phyloP scores from a whole-genome alignment of 768 basidiomycete species.

The Cytidiella melzeri region DNA sequence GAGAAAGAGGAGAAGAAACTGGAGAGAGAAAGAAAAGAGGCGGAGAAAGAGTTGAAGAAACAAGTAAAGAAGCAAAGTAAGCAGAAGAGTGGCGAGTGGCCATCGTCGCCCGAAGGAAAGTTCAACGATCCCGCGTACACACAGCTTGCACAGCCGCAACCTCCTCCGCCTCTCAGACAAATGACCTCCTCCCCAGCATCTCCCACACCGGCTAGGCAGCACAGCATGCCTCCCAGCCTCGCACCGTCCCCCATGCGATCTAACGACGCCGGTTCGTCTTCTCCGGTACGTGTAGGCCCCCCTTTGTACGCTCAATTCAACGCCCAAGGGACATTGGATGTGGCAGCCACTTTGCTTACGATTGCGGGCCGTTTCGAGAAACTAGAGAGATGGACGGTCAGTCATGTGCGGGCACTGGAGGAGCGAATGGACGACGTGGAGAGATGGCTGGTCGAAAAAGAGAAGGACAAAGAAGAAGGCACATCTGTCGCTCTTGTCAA shows the following conservation, averaged over 20 bases:
- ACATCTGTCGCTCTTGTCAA: conserved; percentile 10
- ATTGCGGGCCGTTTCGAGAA: conserved; percentile 84
- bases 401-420: conserved; percentile 84
- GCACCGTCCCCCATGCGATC: conserved; percentile 60
- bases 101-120: conserved; percentile 45
- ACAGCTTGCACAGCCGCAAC: conserved; percentile 43
- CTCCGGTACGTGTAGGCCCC: conserved; percentile 54
- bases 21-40: conserved; percentile 40
- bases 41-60: conserved; percentile 28
- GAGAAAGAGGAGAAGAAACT: conserved; percentile 34
- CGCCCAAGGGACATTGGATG: conserved; percentile 63
- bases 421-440: conserved; percentile 92
- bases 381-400: conserved; percentile 84
- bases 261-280: conserved; percentile 35
- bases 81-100: conserved; percentile 41
- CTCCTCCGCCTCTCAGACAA: conserved; percentile 40
- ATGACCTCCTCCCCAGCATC: conserved; percentile 53
- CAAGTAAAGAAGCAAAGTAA: conserved; percentile 17
- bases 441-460: conserved; percentile 81
- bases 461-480: conserved; percentile 45
- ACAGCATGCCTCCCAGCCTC: conserved; percentile 48
- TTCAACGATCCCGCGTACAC: conserved; percentile 51
- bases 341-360: conserved; percentile 65
- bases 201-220: conserved; percentile 55
- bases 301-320: conserved; percentile 78